Base-by-base conservation (phyloP, 306 rosid species). In the Hylodesmum podocarpum region DNA sequence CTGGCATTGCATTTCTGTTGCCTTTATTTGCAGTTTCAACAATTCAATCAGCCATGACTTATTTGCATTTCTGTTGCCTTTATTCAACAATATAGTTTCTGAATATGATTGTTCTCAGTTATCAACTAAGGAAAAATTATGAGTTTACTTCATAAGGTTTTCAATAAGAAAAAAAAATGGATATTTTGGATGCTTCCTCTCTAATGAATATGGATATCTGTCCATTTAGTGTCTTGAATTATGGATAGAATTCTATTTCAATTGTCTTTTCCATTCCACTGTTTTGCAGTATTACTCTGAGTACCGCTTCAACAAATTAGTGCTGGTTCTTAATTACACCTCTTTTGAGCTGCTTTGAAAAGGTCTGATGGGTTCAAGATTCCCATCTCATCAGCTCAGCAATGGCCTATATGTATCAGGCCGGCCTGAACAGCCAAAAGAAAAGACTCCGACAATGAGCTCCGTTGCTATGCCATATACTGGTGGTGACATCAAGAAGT, bases 331-430 rank as follows among this genome's bases (percentile, higher is more conserved):
- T 64, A 25, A 53, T 21, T 22, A 6, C 61, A 46, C 64, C 44
- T 78, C 80, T 70, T 51, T 70, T 83, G 78, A 73, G 76, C 73
- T 69, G 76, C 74, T 66, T 51, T 66, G 71, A 72, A 62, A 83
- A 84, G 73, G 87, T 75, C 69, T 62, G 88, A 95, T 95, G 98
- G 94, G 98, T 90, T 95, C 98, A 7, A 87, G 97, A 84, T 89
- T 95, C 89, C 96, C 93, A 69, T 95, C 98, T 83, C 98, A 95
- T 92, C 96, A 95, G 84, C 98, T 95, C 75, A 95, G 98, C 88
- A 95, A 90, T 86, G 98, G 98, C 78, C 93, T 95, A 57, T 95
- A 89, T 46, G 98, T 95, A 76, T 95, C 98, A 29, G 98, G 98
- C 75, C 90, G 98, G 86, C 98, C 98, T 75, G 98, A 95, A 77